phyloP scores from a whole-genome alignment of 495 filamentous ascomycete genomes.

The Coniosporium apollinis region DNA sequence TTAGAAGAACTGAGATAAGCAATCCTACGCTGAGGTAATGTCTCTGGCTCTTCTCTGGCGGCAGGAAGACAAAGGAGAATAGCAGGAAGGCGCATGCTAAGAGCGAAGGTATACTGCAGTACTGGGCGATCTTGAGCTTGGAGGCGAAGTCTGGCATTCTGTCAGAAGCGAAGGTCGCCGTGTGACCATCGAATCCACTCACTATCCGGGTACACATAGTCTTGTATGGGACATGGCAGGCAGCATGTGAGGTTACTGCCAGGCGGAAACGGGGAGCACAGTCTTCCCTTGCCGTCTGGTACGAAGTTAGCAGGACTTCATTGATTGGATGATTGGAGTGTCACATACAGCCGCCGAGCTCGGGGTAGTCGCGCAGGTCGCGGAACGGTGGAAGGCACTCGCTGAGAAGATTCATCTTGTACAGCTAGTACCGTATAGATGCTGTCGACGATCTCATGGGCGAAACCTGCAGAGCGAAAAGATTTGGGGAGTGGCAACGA shows the following conservation, averaged over 20 bases:
- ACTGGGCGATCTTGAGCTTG: slow-evolving; percentile 14
- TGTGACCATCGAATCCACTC: too few relatives aligned
- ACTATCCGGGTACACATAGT: slow-evolving; percentile 20
- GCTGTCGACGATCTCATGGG: too few relatives aligned
- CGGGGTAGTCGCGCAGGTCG: slow-evolving; percentile 7
- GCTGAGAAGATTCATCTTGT: slow-evolving; percentile 2
- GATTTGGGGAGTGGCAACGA: too few relatives aligned
- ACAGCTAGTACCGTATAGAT: too few relatives aligned
- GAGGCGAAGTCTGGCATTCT: slow-evolving; percentile 1
- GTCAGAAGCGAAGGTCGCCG: neutral
- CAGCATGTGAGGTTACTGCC: slow-evolving; percentile 15
- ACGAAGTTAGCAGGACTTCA: neutral
- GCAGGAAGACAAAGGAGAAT: slow-evolving; percentile 20
- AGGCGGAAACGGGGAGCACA: slow-evolving; percentile 16
- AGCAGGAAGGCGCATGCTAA: slow-evolving; percentile 22
- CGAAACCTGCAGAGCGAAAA: too few relatives aligned
- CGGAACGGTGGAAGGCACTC: slow-evolving; percentile 18
- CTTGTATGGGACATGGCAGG: slow-evolving; percentile 21
- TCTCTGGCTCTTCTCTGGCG: slow-evolving; percentile 15
- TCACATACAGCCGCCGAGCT: slow-evolving; percentile 18
- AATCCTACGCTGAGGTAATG: slow-evolving; percentile 23
- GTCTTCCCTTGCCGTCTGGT: slow-evolving; percentile 18
- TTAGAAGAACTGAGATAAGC: slow-evolving; percentile 15
- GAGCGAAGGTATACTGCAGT: slow-evolving; percentile 19
- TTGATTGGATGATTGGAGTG: neutral